Base-by-base conservation (phyloP, 805 yeast species). In the Wickerhamiella bombiphila region DNA sequence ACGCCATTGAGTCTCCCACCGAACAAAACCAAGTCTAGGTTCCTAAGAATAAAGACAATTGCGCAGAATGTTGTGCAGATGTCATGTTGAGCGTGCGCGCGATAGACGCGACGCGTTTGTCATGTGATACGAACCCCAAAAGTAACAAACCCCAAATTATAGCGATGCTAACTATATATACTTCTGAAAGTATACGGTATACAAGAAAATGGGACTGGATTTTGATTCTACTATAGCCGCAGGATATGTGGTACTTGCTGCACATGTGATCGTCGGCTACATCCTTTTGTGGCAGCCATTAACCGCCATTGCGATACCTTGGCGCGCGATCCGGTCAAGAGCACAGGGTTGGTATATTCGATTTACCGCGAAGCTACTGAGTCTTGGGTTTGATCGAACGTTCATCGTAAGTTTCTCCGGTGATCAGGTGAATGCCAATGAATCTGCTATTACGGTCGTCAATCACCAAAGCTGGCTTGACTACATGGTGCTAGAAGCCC, bases 391-490 rank as follows among this genome's bases (percentile, higher is more conserved):
- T 26, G 25, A 25, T n/a, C 38, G 40, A 13, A 32, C 42, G 14
- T 42, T 46, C 16, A 25, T 24, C 2, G 18, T 34, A 18, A 42
- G 38, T n/a, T 4, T 37, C 16, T 22, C 18, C 7, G 55, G 55
- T 0, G 44, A 44, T 14, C 13, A 15, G 3, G 24, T 52, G 3
- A 36, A 41, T 19, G 40, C 46, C 16, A 32, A 40, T 11, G 49
- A 60, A 40, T 49, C 56, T 22, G 67, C 66, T 36, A 19, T 54
- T 38, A 36, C 61, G 40, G 22, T 59, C 35, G 57, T 71, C 36
- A 83, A 82, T 49, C 94, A 83, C 53, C 64, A 65, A 36, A 76
- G 91, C 0, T 47, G 77, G 6, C 68, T 72, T 11, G 94, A 83
- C 53, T 73, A 75, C 52, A 49, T 74, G 16, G 57, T 77, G 17